Evolutionary conservation across 768 basidiomycete genomes (phyloP).

Genomic region (Grammothele lineata): DNA sequence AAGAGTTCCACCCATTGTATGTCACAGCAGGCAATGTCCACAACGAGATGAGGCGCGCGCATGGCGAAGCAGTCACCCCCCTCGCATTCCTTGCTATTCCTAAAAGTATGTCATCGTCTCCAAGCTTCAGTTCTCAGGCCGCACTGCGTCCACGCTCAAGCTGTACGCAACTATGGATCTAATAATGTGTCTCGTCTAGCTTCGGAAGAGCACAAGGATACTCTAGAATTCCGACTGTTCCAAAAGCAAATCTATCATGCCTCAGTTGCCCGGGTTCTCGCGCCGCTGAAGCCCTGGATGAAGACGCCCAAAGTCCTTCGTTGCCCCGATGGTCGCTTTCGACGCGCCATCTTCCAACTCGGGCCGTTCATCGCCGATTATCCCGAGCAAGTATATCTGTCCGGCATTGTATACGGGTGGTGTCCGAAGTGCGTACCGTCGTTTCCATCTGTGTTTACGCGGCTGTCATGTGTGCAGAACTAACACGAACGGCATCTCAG

Average conservation of each 20-base stretch:
- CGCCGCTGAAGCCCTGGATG: slow-evolving; percentile 13
- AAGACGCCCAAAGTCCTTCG: slow-evolving; percentile 9
- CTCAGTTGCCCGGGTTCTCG: slow-evolving; percentile 4
- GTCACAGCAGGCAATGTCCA: slow-evolving; percentile 19
- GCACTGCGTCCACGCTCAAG: no score
- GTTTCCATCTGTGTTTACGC: no score
- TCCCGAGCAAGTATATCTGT: slow-evolving; percentile 26
- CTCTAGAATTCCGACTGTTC: slow-evolving; percentile 7
- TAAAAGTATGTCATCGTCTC: slow-evolving; percentile 23
- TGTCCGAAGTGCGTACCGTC: slow-evolving; percentile 14
- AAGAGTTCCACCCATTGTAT: slow-evolving; percentile 27
- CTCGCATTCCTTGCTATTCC: slow-evolving; percentile 28
- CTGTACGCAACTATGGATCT: not conserved
- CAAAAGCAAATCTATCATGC: slow-evolving; percentile 12
- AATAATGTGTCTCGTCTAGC: not conserved
- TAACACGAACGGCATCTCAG: no score
- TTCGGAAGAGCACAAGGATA: not conserved
- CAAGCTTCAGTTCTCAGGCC: no score
- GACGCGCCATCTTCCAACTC: slow-evolving; percentile 23
- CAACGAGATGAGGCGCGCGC: slow-evolving; percentile 20
- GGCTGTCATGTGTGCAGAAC: no score
- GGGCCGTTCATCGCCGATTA: slow-evolving; percentile 30
- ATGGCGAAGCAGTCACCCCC: slow-evolving; percentile 13
- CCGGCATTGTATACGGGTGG: slow-evolving; percentile 21
- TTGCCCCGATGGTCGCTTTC: slow-evolving; percentile 26